Percentiles rank a stretch among this genome's conserved stretches.
Evolutionary conservation across 75 land plant species (phyloP).

Genomic region (Pinus taeda): DNA sequence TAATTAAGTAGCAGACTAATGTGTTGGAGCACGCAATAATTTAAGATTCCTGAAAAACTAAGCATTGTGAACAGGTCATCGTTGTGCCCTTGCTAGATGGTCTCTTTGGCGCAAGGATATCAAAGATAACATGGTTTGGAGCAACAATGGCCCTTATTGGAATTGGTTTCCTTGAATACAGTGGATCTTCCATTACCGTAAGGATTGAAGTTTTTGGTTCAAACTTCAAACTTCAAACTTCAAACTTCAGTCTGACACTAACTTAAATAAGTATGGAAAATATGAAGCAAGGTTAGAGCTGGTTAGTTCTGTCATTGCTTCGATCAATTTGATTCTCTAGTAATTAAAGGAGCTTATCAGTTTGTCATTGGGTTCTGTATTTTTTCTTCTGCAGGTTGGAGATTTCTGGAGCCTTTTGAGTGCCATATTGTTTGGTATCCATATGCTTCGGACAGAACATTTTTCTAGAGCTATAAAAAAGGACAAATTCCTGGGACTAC

Average conservation of each 20-base stretch:
- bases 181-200: background rate
- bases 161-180: background rate
- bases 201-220: constrained; percentile 73
- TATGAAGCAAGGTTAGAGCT: background rate
- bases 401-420: constrained; percentile 76
- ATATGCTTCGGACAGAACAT: constrained; percentile 81
- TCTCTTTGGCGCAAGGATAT: constrained; percentile 61
- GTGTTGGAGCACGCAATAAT: background rate
- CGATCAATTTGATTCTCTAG: background rate
- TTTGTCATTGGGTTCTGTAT: background rate
- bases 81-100: constrained; percentile 85
- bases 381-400: constrained; percentile 61
- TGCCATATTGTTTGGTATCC: constrained; percentile 79
- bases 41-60: constrained; percentile 4
- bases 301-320: background rate
- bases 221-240: constrained; percentile 19
- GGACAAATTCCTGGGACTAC: constrained; percentile 50
- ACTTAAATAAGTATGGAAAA: no score
- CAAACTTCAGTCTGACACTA: constrained; percentile 17
- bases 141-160: constrained; percentile 45
- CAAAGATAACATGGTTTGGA: constrained; percentile 71
- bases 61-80: constrained; percentile 46
- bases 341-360: background rate
- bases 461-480: constrained; percentile 54
- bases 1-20: no score